phyloP scores from a whole-genome alignment of 78 protist genomes.

The Dictyostelium capitatum region DNA sequence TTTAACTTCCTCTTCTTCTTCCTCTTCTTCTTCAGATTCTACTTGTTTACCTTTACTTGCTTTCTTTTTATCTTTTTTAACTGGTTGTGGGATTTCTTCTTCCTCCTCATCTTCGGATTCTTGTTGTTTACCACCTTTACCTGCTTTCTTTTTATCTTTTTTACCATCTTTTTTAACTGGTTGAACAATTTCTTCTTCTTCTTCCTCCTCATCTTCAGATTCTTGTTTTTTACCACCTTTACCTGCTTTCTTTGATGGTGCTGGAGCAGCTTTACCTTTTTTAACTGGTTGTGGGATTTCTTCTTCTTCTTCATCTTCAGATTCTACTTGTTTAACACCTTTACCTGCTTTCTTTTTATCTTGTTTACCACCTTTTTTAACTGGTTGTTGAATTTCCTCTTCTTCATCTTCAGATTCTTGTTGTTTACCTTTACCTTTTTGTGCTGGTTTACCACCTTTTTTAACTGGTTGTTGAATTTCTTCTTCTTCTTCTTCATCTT shows the following conservation, averaged over 20 bases:
- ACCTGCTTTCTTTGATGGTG: not conserved
- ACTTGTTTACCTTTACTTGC: not conserved
- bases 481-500: slow-evolving; percentile 45
- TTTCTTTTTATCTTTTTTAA: slow-evolving; percentile 7
- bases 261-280: not conserved
- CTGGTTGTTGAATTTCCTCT: slow-evolving; percentile 60
- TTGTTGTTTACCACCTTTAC: not conserved
- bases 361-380: not conserved
- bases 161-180: slow-evolving; percentile 30
- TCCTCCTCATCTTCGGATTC: slow-evolving; percentile 55
- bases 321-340: not conserved
- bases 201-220: slow-evolving; percentile 59
- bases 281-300: slow-evolving; percentile 33
- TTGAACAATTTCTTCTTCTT: slow-evolving; percentile 63
- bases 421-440: not conserved
- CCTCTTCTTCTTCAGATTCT: slow-evolving; percentile 54
- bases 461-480: slow-evolving; percentile 69
- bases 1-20: slow-evolving; percentile 74
- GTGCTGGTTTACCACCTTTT: slow-evolving; percentile 27
- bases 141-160: slow-evolving; percentile 28
- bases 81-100: slow-evolving; percentile 31
- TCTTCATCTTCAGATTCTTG: slow-evolving; percentile 31
- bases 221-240: not conserved
- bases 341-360: slow-evolving; percentile 48
- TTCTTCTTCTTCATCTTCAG: slow-evolving; percentile 16